Percentiles rank a stretch among this genome's conserved stretches.
Evolutionary conservation across 1,284 basidiomycete genomes (phyloP).

Genomic region (Dichomitus squalens): DNA sequence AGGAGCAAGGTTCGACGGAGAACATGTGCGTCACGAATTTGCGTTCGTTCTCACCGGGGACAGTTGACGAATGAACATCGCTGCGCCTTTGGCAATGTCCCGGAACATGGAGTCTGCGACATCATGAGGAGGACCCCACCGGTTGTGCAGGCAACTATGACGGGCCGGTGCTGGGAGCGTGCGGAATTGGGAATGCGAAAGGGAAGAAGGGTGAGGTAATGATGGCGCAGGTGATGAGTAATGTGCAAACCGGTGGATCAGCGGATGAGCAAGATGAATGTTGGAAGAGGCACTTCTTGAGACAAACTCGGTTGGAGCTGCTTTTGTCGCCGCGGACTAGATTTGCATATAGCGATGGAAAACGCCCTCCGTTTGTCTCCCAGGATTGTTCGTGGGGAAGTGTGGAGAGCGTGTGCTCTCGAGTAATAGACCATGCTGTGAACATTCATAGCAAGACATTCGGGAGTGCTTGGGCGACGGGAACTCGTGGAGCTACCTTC

Average conservation of each 20-base stretch:
- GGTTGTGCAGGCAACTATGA: not conserved
- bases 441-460: conserved; percentile 1
- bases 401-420: not conserved
- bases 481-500: not conserved
- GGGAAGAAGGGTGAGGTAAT: not conserved
- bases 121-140: not conserved
- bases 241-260: not conserved
- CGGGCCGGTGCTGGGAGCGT: not conserved
- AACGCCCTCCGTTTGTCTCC: not conserved
- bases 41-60: not conserved
- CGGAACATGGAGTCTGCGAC: not conserved
- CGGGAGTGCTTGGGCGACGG: not conserved
- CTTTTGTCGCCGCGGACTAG: not conserved
- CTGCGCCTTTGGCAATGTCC: no score
- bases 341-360: not conserved
- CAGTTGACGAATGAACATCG: not conserved
- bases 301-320: not conserved
- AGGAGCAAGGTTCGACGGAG: not conserved
- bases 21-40: no score
- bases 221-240: not conserved
- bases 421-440: conserved; percentile 2
- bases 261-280: not conserved
- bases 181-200: not conserved
- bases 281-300: not conserved
- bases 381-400: not conserved